These are phyloP conservation scores for Talaromyces stipitatus DNA, from an alignment of 495 filamentous ascomycete genomes.

Conservation along the genomic window DNA sequence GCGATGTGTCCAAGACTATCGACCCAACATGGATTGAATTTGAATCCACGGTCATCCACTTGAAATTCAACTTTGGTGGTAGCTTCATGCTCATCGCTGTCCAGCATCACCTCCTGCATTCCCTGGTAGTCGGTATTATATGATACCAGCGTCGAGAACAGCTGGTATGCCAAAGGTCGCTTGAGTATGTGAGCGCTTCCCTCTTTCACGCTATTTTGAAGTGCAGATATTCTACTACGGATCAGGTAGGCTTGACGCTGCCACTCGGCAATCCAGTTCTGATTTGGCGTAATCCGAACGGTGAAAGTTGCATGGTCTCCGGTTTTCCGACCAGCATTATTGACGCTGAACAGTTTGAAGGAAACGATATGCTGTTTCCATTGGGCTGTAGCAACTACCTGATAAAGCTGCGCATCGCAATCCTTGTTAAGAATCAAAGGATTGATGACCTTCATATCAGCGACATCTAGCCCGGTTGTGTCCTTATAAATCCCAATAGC, in stretches of 20 bases:
- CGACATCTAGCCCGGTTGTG: not conserved
- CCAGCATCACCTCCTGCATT: slow-evolving; percentile 69
- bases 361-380: not conserved
- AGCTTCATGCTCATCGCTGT: slow-evolving; percentile 63
- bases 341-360: not conserved
- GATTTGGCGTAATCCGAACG: not conserved
- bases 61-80: slow-evolving; percentile 41
- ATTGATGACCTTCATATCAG: not conserved
- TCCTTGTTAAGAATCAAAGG: not conserved
- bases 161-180: slow-evolving; percentile 60
- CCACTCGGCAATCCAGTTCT: slow-evolving; percentile 13
- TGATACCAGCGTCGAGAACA: slow-evolving; percentile 56
- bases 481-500: not conserved
- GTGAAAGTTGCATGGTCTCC: not conserved
- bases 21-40: slow-evolving; percentile 32
- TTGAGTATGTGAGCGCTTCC: slow-evolving; percentile 26
- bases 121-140: slow-evolving; percentile 53
- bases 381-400: not conserved
- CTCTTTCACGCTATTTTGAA: slow-evolving; percentile 7
- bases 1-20: slow-evolving; percentile 41
- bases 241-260: slow-evolving; percentile 36
- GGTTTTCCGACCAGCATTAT: not conserved
- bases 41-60: slow-evolving; percentile 55
- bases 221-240: slow-evolving; percentile 22
- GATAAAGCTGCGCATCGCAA: not conserved